Evolutionary conservation across 2,329 filamentous ascomycete species (phyloP).

Genomic region (Aureobasidium sp.): DNA sequence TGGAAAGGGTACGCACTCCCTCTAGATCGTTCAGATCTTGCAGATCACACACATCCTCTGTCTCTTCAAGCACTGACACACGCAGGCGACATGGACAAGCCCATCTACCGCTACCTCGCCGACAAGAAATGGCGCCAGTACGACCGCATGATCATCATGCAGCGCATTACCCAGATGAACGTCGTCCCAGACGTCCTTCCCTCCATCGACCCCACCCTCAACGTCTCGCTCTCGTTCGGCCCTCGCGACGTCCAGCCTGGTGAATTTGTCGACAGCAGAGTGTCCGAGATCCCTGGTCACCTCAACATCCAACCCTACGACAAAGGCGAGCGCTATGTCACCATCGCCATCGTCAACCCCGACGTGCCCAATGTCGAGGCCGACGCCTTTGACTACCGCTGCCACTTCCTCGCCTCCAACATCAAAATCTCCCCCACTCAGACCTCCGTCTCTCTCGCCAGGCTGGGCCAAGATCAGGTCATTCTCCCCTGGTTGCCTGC

Average conservation of each 20-base stretch:
- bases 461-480: conserved; percentile 57
- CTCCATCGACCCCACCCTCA: conserved; percentile 66
- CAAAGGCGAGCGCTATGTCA: conserved; percentile 71
- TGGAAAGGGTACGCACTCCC: conserved; percentile 59
- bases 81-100: conserved; percentile 87
- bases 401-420: conserved; percentile 79
- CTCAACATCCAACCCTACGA: conserved; percentile 83
- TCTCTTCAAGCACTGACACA: background rate
- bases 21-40: too few relatives aligned
- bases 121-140: conserved; percentile 82
- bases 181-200: conserved; percentile 85
- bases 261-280: conserved; percentile 65
- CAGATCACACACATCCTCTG: background rate
- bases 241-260: conserved; percentile 62
- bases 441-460: conserved; percentile 58
- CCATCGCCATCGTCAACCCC: conserved; percentile 77
- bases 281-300: conserved; percentile 67
- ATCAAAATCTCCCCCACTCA: conserved; percentile 56
- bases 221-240: conserved; percentile 76
- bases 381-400: conserved; percentile 72
- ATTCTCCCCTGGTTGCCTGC: conserved; percentile 77
- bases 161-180: conserved; percentile 80
- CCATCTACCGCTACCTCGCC: conserved; percentile 87
- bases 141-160: conserved; percentile 69
- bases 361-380: conserved; percentile 76